A percentile compares a stretch with the other conserved stretches of the same genome.
These are phyloP conservation scores for Nemania sp. DNA, from an alignment of 2,329 filamentous ascomycete species.

Conservation along the genomic window DNA sequence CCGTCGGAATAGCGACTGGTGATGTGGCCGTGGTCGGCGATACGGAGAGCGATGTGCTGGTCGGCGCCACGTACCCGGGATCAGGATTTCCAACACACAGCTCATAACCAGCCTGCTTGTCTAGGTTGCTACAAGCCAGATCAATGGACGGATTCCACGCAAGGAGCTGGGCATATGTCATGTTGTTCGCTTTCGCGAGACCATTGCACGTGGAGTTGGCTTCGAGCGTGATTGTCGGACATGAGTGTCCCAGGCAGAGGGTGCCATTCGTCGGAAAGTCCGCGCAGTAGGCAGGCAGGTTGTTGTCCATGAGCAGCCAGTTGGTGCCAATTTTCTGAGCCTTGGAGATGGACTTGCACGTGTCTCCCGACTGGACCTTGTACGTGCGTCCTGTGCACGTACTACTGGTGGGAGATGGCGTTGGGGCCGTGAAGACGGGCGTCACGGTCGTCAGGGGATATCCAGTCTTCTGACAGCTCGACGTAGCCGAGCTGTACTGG, in stretches of 20 bases:
- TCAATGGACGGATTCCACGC: not conserved
- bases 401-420: not conserved
- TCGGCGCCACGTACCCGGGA: constrained; percentile 8
- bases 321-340: not conserved
- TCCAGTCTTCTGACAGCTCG: constrained; percentile 1
- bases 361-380: not conserved
- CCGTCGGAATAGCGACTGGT: constrained; percentile 33
- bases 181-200: constrained; percentile 2
- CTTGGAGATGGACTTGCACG: not conserved
- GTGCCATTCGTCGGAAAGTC: constrained; percentile 1
- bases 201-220: not conserved
- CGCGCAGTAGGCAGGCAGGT: constrained; percentile 8
- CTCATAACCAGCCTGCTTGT: constrained; percentile 23
- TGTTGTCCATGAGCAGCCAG: constrained; percentile 5
- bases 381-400: constrained; percentile 3
- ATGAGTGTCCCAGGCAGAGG: not conserved
- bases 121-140: constrained; percentile 16
- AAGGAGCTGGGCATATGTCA: not conserved
- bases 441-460: not conserved
- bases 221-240: not conserved
- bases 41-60: not conserved
- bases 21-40: constrained; percentile 2
- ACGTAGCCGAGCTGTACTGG: constrained; percentile 16
- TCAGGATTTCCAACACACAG: too few species aligned
- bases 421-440: not conserved